These are phyloP conservation scores for Termitomyces sp. DNA, from an alignment of 768 basidiomycete species.

Conservation along the genomic window DNA sequence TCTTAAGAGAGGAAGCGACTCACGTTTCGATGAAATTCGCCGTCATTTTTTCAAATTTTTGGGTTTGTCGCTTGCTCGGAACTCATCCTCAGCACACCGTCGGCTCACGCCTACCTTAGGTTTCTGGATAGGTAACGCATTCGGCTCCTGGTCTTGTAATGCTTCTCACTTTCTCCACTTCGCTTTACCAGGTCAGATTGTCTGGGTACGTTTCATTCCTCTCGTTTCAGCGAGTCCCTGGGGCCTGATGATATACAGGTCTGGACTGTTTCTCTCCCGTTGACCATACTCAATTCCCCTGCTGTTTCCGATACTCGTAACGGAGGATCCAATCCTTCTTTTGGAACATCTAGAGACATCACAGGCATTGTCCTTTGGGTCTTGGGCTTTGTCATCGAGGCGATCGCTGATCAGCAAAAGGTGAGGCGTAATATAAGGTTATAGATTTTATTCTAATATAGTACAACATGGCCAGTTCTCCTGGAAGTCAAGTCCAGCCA, in stretches of 20 bases:
- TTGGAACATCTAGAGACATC: slow-evolving; percentile 62
- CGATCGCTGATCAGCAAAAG: background rate
- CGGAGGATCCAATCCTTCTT: slow-evolving; percentile 48
- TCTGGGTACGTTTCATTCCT: background rate
- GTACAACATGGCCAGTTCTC: background rate
- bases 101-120: background rate
- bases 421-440: background rate
- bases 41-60: background rate
- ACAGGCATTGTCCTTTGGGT: background rate
- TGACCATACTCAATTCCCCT: slow-evolving; percentile 67
- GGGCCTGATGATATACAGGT: background rate
- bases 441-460: background rate
- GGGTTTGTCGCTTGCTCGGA: background rate
- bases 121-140: background rate
- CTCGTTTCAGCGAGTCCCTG: no score
- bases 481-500: background rate
- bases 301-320: slow-evolving; percentile 45
- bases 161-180: background rate
- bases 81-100: background rate
- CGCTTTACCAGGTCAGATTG: background rate
- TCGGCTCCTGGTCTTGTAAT: background rate
- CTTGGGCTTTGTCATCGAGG: background rate
- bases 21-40: background rate
- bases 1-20: background rate
- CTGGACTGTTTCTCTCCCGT: slow-evolving; percentile 54